Conservation (phyloP, 805 yeast genomes). For the Wickerhamiella sorbophila region DNA sequence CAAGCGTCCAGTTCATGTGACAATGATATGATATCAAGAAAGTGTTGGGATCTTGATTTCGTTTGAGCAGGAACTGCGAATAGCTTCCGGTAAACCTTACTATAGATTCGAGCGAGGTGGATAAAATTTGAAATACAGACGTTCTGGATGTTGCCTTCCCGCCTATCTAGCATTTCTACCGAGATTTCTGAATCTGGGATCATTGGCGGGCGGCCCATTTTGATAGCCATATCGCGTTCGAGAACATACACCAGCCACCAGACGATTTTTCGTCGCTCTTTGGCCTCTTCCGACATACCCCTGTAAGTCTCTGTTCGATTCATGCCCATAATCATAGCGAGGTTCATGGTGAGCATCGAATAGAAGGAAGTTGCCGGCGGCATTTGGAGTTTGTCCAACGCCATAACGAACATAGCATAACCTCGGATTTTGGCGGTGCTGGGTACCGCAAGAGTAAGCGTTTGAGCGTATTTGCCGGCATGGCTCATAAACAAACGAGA, state of each 20-base stretch:
- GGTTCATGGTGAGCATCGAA: constrained; percentile 11
- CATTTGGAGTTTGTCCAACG: background rate
- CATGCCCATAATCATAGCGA: constrained; percentile 44
- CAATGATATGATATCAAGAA: constrained; percentile 6
- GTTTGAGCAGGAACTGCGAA: constrained; percentile 12
- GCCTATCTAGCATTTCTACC: constrained; percentile 7
- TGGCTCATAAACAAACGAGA: background rate
- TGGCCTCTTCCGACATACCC: constrained; percentile 28
- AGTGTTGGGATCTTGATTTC: constrained; percentile 6
- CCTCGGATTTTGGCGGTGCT: background rate
- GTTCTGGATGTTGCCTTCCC: background rate
- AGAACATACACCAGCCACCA: constrained; percentile 38
- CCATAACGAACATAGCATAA: background rate
- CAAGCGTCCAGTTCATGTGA: constrained; percentile 12
- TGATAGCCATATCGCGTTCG: constrained; percentile 34
- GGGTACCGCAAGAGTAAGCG: background rate
- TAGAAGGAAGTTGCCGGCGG: background rate
- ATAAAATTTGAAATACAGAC: background rate
- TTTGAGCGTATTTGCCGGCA: background rate
- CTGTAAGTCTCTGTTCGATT: constrained; percentile 35
- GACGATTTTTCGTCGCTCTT: constrained; percentile 27
- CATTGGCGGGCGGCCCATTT: constrained; percentile 37
- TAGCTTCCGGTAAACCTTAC: constrained; percentile 9
- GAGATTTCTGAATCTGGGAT: constrained; percentile 19
- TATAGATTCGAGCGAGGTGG: constrained; percentile 10